Base-by-base conservation (phyloP, 1,139 yeast species). In the Barnettozyma hawaiiensis region DNA sequence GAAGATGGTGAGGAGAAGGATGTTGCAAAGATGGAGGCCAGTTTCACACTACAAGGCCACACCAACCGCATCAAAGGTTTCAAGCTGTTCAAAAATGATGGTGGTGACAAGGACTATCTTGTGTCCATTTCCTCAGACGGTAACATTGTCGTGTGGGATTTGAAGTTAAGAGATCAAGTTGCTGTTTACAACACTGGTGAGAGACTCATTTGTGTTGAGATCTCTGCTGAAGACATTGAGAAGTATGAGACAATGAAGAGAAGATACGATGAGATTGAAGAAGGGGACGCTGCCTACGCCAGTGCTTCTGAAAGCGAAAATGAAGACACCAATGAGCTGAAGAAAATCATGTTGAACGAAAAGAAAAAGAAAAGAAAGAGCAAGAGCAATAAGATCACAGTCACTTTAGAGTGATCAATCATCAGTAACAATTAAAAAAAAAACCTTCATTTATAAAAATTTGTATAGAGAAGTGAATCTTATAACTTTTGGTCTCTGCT, bases 111-210 rank as follows among this genome's bases (percentile, higher is more conserved):
- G 27, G 61, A 74, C 7, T 82, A 74, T 57, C 66, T 94, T 60
- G 73, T 85, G 1, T 83, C 96, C 2, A 87, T 89, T 11, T 85
- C 96, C 0, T 86, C 97, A 0, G 97, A 92, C 61, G 97, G 98
- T 31, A 84, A 78, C 56, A 81, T 92, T 43, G 95, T 90, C 12
- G 81, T 92, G 3, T 92, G 97, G 96, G 85, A 89, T 58, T 66
- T 90, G 57, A 55, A 66, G 4, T 57, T 67, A 1, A 73, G 73
- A 53, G 95, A 85, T 54, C 96, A 89, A 62, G 73, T 87, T 19
- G 97, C 97, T 0, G 94, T 87, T 2, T 90, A 89, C 62, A 87
- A 82, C 51, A 77, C 94, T 21, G 95, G 95, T n/a, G 97, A 92
- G 64, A 74, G 98, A 58, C 73, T 92, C 49, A 92, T 87, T 62